Conservation (phyloP, 139 green algal genomes). For the Chlorella sp. region DNA sequence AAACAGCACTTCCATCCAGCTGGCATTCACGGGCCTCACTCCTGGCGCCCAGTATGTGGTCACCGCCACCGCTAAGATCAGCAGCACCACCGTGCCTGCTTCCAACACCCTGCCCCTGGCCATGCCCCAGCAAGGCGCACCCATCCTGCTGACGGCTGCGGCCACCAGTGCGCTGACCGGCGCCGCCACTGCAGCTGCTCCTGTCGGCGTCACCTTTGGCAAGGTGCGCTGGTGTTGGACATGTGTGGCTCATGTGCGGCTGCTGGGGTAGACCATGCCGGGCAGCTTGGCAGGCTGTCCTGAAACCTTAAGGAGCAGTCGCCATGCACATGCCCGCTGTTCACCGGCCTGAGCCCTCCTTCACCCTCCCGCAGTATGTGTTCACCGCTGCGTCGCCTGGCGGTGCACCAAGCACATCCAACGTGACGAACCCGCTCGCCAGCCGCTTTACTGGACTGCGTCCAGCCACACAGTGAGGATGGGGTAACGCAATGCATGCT, state of each 20-base stretch:
- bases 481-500: no score
- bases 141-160: neutral
- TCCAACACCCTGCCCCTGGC: neutral
- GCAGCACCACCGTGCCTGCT: neutral
- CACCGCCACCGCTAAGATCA: neutral
- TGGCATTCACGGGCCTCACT: neutral
- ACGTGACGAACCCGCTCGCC: no score
- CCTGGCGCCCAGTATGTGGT: neutral
- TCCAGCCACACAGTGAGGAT: no score
- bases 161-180: neutral
- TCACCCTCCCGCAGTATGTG: neutral
- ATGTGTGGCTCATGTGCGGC: no score
- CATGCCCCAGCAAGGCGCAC: neutral
- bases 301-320: no score
- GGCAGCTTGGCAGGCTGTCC: no score
- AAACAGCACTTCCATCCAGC: neutral
- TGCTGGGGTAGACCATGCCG: neutral
- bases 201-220: neutral
- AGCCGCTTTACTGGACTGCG: no score
- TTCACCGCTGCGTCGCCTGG: neutral
- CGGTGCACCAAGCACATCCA: no score
- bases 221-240: no score
- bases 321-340: no score
- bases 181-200: neutral
- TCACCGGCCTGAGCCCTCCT: no score